Percentiles rank a stretch among this genome's conserved stretches.
These are phyloP conservation scores for Fraxinus sp. DNA, from an alignment of 305 asterid genomes.

Conservation along the genomic window DNA sequence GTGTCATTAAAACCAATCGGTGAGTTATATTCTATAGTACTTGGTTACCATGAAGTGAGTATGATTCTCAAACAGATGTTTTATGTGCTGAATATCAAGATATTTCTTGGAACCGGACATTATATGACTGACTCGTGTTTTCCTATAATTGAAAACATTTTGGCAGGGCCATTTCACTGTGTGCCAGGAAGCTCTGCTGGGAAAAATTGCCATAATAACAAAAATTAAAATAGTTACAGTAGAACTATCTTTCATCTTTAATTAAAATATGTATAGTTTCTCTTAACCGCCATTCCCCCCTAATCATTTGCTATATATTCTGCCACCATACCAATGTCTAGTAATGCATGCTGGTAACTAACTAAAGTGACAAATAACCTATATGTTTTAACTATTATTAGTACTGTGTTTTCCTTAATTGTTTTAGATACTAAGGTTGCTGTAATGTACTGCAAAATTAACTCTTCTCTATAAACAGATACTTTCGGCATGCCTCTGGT, in stretches of 20 bases:
- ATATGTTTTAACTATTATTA: neutral
- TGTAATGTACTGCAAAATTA: neutral
- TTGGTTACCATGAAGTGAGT: neutral
- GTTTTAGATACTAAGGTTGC: neutral
- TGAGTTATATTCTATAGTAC: neutral
- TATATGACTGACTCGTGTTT: neutral
- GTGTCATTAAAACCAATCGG: neutral
- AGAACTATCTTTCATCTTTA: neutral
- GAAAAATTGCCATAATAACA: neutral
- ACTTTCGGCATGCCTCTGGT: slow-evolving; percentile 89
- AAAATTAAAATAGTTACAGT: neutral
- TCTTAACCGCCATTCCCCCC: neutral
- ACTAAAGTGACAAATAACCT: neutral
- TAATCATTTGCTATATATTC: neutral
- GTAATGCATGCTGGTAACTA: neutral
- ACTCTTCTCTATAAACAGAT: slow-evolving; percentile 40
- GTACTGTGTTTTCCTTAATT: neutral
- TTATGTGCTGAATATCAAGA: neutral
- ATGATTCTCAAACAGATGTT: neutral
- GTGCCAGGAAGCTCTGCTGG: neutral
- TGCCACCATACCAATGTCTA: neutral
- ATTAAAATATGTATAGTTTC: neutral
- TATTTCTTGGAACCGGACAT: neutral
- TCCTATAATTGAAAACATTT: neutral
- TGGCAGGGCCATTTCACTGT: neutral